Conservation (phyloP, 108 stramenopile genomes). For the Schizochytrium sp. region DNA sequence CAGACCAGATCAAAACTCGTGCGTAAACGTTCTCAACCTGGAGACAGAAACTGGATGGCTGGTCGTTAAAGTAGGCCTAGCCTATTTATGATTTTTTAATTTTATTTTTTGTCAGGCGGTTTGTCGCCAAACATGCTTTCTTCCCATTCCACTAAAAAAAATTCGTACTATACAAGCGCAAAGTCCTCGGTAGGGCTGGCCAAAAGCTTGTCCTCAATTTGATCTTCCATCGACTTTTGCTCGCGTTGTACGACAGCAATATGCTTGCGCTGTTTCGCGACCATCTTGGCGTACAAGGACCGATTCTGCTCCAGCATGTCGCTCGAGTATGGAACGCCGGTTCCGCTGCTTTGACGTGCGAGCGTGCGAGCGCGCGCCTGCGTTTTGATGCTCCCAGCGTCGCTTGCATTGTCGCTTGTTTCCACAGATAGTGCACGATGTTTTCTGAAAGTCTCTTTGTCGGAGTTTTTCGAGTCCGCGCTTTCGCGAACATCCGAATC, state of each 20-base stretch:
- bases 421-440: too few species aligned
- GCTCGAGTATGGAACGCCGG: background rate
- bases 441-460: too few species aligned
- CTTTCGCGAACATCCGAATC: too few species aligned
- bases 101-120: too few species aligned
- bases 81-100: too few species aligned
- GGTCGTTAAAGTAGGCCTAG: too few species aligned
- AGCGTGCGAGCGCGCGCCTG: background rate
- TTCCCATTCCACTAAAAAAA: too few species aligned
- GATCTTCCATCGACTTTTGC: background rate
- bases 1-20: too few species aligned
- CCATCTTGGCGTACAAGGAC: background rate
- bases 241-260: background rate
- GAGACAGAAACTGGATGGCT: too few species aligned
- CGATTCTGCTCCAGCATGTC: background rate
- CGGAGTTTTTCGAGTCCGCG: too few species aligned
- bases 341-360: background rate
- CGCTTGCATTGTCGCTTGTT: background rate
- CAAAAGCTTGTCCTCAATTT: background rate
- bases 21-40: too few species aligned
- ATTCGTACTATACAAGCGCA: background rate
- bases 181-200: constrained; percentile 12
- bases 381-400: background rate
- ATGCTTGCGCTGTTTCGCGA: background rate
- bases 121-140: too few species aligned